These are phyloP conservation scores for Oenanthe sinensis DNA, from an alignment of 129 eudicot species.

Conservation along the genomic window DNA sequence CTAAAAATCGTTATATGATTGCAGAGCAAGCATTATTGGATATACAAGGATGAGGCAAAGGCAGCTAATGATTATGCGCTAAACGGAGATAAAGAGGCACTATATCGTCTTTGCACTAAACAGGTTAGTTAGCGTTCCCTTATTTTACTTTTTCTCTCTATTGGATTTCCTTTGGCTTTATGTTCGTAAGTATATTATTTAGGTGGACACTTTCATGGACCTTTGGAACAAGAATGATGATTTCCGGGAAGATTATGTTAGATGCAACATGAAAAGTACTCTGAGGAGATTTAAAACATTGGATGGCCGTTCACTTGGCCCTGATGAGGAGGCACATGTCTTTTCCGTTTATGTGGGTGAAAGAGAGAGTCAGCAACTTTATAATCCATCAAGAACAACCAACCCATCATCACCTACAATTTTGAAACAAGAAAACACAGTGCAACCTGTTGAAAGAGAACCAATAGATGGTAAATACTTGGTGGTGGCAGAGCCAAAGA, in stretches of 20 bases:
- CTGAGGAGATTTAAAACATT: slow-evolving; percentile 55
- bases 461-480: slow-evolving; percentile 15
- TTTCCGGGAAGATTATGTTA: slow-evolving; percentile 60
- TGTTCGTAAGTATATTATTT: slow-evolving; percentile 10
- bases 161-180: not conserved
- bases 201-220: slow-evolving; percentile 74
- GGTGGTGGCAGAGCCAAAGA: slow-evolving; percentile 30
- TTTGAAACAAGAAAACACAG: slow-evolving; percentile 24
- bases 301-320: slow-evolving; percentile 69
- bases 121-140: slow-evolving; percentile 32
- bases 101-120: slow-evolving; percentile 48
- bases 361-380: slow-evolving; percentile 28
- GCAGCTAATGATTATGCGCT: slow-evolving; percentile 49
- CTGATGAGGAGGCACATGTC: slow-evolving; percentile 50
- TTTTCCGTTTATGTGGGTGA: slow-evolving; percentile 28
- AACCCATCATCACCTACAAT: slow-evolving; percentile 6
- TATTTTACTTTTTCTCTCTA: not conserved
- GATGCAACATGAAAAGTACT: slow-evolving; percentile 55
- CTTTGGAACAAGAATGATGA: slow-evolving; percentile 65
- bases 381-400: slow-evolving; percentile 24
- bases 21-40: slow-evolving; percentile 51
- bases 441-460: slow-evolving; percentile 2
- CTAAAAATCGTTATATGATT: slow-evolving; percentile 7
- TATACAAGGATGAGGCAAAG: slow-evolving; percentile 45
- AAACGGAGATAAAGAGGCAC: slow-evolving; percentile 45